A percentile compares a stretch with the other conserved stretches of the same genome.
Conservation (phyloP, 345 rosid species). For the Salix viminalis region DNA sequence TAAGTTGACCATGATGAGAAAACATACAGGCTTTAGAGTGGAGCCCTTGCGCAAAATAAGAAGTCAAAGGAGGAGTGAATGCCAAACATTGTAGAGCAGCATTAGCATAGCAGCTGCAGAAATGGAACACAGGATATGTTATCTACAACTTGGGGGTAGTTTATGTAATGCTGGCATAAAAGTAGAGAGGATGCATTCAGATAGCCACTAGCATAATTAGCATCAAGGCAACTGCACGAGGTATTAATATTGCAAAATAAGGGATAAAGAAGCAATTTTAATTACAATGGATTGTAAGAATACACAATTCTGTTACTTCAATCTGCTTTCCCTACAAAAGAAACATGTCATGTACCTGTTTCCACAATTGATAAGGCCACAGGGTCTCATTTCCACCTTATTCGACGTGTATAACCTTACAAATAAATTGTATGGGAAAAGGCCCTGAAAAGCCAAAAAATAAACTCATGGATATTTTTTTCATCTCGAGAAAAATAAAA, state of each 20-base stretch:
- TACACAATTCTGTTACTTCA: conserved; percentile 5
- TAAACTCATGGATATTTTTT: conserved; percentile 3
- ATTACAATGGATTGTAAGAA: not conserved
- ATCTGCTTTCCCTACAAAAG: not conserved
- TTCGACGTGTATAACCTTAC: conserved; percentile 65
- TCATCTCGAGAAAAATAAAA: not conserved
- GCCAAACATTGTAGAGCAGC: conserved; percentile 87
- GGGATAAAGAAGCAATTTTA: not conserved
- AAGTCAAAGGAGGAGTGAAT: conserved; percentile 85
- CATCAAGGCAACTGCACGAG: not conserved
- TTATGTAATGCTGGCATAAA: not conserved
- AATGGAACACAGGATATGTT: conserved; percentile 17
- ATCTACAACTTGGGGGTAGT: conserved; percentile 1
- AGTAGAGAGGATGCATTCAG: not conserved
- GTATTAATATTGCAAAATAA: not conserved
- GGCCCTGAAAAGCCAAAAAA: conserved; percentile 46
- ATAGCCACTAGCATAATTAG: not conserved
- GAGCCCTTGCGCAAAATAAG: conserved; percentile 77
- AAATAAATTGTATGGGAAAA: conserved; percentile 76
- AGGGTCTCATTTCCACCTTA: conserved; percentile 69
- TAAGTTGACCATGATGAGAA: conserved; percentile 5
- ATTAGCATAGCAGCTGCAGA: conserved; percentile 94
- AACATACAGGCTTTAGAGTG: conserved; percentile 80
- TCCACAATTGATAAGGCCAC: conserved; percentile 85
- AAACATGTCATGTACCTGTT: conserved; percentile 54